Base-by-base conservation (phyloP, 2,329 filamentous ascomycete genomes). In the Thelonectria rubi region DNA sequence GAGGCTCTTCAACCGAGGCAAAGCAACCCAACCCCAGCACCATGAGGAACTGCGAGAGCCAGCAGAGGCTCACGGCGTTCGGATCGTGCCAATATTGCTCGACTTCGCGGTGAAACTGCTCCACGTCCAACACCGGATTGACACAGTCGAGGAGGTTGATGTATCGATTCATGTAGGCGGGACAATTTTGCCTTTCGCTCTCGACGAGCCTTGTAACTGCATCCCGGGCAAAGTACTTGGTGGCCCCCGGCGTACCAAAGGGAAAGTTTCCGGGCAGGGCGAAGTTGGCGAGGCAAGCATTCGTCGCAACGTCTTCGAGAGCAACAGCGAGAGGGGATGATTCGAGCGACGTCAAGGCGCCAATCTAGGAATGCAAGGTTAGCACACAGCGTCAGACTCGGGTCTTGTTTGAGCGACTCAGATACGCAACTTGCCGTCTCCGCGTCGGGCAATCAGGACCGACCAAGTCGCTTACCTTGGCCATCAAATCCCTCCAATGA, bases 401-500 rank as follows among this genome's bases (percentile, higher is more conserved):
- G n/a, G 14, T 6, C 18, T 5, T 12, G 4, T 39, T 5, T 26
- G 5, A 12, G 15, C 12, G 34, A n/a, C 11, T 14, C 26, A 48
- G 5, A 37, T 49, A n/a, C 26, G 37, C 21, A 15, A 15, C n/a
- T n/a, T 24, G 18, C n/a, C 17, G 37, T 21, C 2, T 7, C 21
- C 26, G 39, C 8, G 15, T 42, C 9, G 20, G 11, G 5, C 5
- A 17, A 39, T 34, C 11, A 7, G 10, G 9, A 20, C 21, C 7
- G 42, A 37, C 8, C 14, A 47, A 26, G 26, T 12, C 34, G 60
- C 68, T 53, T 68, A 77, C 75, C 75, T 76, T 76, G 57, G 74
- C 68, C 73, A 77, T 76, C 47, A 77, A 66, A 46, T 77, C 75
- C 50, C 71, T 68, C 75, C 75, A 77, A 54, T 77, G 75, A 40